These are phyloP conservation scores for Spathaspora sp. DNA, from an alignment of 805 yeast genomes.

Conservation along the genomic window DNA sequence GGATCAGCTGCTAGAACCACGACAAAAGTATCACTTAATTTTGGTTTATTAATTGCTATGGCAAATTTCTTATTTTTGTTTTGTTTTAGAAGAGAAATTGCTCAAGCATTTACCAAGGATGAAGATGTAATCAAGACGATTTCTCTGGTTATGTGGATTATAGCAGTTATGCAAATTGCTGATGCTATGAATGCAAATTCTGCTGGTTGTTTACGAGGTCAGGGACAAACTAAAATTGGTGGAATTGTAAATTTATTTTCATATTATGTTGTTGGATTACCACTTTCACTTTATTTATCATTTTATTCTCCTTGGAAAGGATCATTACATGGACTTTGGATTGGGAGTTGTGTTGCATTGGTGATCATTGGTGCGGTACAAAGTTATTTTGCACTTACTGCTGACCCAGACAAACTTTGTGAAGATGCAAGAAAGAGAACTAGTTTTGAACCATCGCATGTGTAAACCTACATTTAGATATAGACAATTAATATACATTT, in stretches of 20 bases:
- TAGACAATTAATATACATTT: slow-evolving; percentile 1
- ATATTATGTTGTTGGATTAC: slow-evolving; percentile 62
- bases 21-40: slow-evolving; percentile 32
- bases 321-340: slow-evolving; percentile 62
- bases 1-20: slow-evolving; percentile 31
- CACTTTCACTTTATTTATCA: slow-evolving; percentile 52
- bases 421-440: slow-evolving; percentile 38
- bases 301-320: slow-evolving; percentile 45
- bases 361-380: slow-evolving; percentile 47
- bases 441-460: slow-evolving; percentile 8
- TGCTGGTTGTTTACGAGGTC: slow-evolving; percentile 76
- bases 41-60: slow-evolving; percentile 32
- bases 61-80: slow-evolving; percentile 29
- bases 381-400: slow-evolving; percentile 29
- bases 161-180: slow-evolving; percentile 65
- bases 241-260: slow-evolving; percentile 55
- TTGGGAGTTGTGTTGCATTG: slow-evolving; percentile 54
- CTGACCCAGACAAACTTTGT: slow-evolving; percentile 34
- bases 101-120: slow-evolving; percentile 55
- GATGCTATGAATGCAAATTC: slow-evolving; percentile 70
- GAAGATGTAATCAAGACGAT: slow-evolving; percentile 51
- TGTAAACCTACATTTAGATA: slow-evolving; percentile 4
- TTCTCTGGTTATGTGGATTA: slow-evolving; percentile 51
- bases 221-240: slow-evolving; percentile 66
- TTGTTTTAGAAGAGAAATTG: slow-evolving; percentile 30